phyloP scores from a whole-genome alignment of 495 filamentous ascomycete species.

The Daldinia loculata region DNA sequence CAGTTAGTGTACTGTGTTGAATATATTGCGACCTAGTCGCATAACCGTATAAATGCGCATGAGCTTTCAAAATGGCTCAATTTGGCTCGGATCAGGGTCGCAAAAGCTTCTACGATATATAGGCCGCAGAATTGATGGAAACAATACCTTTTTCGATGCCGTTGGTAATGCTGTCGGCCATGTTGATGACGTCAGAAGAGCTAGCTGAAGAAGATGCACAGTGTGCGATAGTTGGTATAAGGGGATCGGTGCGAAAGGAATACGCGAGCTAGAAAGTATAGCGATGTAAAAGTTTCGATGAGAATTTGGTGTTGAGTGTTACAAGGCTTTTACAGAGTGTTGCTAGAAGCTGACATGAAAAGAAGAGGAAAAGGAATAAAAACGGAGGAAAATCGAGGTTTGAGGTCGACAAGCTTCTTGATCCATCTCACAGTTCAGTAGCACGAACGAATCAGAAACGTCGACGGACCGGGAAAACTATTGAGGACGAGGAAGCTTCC shows the following conservation, averaged over 20 bases:
- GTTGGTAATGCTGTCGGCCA: slow-evolving; percentile 49
- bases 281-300: slow-evolving; percentile 20
- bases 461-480: slow-evolving; percentile 48
- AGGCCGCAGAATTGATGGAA: slow-evolving; percentile 6
- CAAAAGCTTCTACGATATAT: slow-evolving; percentile 10
- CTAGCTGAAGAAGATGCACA: slow-evolving; percentile 22
- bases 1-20: slow-evolving; percentile 45
- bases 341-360: slow-evolving; percentile 26
- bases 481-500: slow-evolving; percentile 35
- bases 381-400: slow-evolving; percentile 35
- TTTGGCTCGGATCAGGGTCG: slow-evolving; percentile 30
- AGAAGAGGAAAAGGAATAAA: slow-evolving; percentile 29
- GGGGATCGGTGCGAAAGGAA: neutral
- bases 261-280: slow-evolving; percentile 6
- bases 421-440: slow-evolving; percentile 43
- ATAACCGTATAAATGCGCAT: slow-evolving; percentile 23
- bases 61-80: slow-evolving; percentile 23
- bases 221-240: slow-evolving; percentile 9
- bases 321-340: slow-evolving; percentile 7
- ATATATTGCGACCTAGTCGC: slow-evolving; percentile 28
- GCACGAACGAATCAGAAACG: slow-evolving; percentile 47
- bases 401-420: slow-evolving; percentile 48
- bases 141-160: slow-evolving; percentile 53
- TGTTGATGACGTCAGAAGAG: slow-evolving; percentile 57
- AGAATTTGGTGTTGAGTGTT: slow-evolving; percentile 17